Evolutionary conservation across 202 grass and related monocot species (phyloP).

Genomic region (Carex sylvatica): DNA sequence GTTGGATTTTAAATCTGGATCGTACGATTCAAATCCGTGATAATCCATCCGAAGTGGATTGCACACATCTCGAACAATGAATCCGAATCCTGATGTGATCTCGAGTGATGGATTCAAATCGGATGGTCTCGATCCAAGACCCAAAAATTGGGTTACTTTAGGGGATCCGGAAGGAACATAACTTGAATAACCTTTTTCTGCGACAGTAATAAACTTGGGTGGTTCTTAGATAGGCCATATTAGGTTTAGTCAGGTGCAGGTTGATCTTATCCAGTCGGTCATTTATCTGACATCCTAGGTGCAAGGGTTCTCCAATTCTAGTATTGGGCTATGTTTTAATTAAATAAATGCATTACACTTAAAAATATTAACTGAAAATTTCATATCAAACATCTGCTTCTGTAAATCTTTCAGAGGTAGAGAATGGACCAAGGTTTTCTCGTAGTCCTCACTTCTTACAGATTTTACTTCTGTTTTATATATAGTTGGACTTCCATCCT

Average conservation of each 20-base stretch:
- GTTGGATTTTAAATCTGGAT: too few species aligned
- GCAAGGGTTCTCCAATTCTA: neutral
- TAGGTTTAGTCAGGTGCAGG: neutral
- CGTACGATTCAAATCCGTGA: too few species aligned
- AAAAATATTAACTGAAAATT: neutral
- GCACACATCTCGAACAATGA: too few species aligned
- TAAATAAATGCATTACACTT: neutral
- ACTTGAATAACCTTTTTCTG: neutral
- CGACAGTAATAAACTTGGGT: neutral
- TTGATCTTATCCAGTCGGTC: neutral
- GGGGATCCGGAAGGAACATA: neutral
- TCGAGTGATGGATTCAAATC: too few species aligned
- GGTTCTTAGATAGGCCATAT: neutral
- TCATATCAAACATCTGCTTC: neutral
- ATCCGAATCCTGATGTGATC: too few species aligned
- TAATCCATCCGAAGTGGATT: too few species aligned
- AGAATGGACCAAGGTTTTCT: neutral
- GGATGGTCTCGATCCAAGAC: too few species aligned
- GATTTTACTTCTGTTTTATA: neutral
- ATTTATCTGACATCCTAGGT: neutral
- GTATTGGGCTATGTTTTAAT: neutral
- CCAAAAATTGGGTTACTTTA: too few species aligned
- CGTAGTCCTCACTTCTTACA: neutral
- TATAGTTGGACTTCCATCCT: too few species aligned
- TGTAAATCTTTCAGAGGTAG: neutral